phyloP scores from a whole-genome alignment of 2,329 filamentous ascomycete species.

The Penicillium sp. region DNA sequence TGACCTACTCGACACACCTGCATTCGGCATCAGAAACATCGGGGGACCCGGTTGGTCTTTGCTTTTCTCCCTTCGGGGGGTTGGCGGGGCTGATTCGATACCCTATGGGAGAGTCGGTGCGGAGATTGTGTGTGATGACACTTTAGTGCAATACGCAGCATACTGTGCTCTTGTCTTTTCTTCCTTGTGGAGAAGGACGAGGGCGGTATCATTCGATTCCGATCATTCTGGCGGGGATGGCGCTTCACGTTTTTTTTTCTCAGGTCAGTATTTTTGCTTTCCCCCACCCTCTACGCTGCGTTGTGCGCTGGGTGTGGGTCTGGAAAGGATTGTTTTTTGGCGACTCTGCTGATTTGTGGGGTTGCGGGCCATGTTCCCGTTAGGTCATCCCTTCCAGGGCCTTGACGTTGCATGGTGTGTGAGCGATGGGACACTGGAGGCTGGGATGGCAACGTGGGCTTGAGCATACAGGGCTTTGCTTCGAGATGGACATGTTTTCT shows the following conservation, averaged over 20 bases:
- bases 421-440: neutral
- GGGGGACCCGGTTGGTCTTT: conserved; percentile 55
- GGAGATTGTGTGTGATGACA: conserved; percentile 86
- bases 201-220: conserved; percentile 79
- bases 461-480: neutral
- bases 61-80: neutral
- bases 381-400: conserved; percentile 11
- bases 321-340: conserved; percentile 28
- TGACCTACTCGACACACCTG: conserved; percentile 69
- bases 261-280: conserved; percentile 49
- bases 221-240: conserved; percentile 85
- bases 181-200: conserved; percentile 25
- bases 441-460: neutral
- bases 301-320: conserved; percentile 13
- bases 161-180: conserved; percentile 53
- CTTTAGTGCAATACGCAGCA: conserved; percentile 97
- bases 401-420: conserved; percentile 7
- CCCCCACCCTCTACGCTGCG: conserved; percentile 2
- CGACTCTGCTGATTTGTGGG: conserved; percentile 42
- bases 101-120: conserved; percentile 90
- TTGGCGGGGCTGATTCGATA: neutral
- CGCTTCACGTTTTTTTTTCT: conserved; percentile 61
- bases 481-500: neutral
- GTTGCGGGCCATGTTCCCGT: conserved; percentile 22
- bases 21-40: conserved; percentile 91